Base-by-base conservation (phyloP, 805 yeast species). In the Vanderwaltozyma tropicalis region DNA sequence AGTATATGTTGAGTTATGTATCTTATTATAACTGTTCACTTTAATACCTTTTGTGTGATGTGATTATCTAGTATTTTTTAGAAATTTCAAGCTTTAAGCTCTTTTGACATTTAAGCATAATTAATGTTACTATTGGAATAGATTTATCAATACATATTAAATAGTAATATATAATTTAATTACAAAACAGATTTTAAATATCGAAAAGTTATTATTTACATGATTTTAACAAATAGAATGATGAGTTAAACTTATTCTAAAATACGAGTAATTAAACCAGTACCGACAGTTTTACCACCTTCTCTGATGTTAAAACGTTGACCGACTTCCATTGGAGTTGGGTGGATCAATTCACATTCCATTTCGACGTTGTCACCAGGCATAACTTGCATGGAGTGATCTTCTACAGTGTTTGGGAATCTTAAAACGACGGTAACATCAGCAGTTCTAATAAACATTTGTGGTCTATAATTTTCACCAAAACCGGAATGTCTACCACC, bases 401-500 rank as follows among this genome's bases (percentile, higher is more conserved):
- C 96, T 50, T 69, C 85, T 49, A 68, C 80, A 54, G 69, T 72
- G 51, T 74, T 78, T 61, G 96, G 96, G 92, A 88, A 88, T 52
- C 78, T 78, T 64, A 89, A 70, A 42, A 80, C 76, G 59, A 83
- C 89, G 48, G 96, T 85, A 48, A 89, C 96, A 62, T 87, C 95
- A 48, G 95, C 85, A 49, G 98, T 88, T 71, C 97, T 84, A 61
- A 92, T 75, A 68, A 82, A 92, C 75, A 89, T 74, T 71, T 92
- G 98, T 45, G 98, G 98, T 74, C 94, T 85, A 80, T 88, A 92
- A 78, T 87, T 82, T 68, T 82, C 86, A 60, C 89, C 89, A 66
- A 92, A 92, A 49, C 95, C 94, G 47, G 95, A 83, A 74, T 86
- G 95, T 72, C 98, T 89, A 59, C 98, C 98, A 76, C 98, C 98